Evolutionary conservation across 768 basidiomycete genomes (phyloP), one percentile per base, ranked within the genome.

Genomic region (Fomitopsis pulvina): DNA sequence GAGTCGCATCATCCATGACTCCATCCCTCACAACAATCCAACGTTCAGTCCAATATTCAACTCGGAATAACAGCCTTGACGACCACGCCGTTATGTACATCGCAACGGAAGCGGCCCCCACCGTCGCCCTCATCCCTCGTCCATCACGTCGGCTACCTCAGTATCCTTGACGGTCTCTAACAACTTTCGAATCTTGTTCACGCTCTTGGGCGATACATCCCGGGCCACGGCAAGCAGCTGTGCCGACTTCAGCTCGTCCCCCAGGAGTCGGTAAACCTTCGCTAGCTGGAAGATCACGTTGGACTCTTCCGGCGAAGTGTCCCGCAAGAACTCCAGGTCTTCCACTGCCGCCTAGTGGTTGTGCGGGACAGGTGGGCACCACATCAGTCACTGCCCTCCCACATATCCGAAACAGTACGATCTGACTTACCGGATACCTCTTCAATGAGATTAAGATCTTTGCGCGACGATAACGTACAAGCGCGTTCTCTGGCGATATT

Each of bases 201-300:
- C 69, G 63, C 87, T 87, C 71, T 95, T 92, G 37, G 96, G 95
- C 41, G 95, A 88, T 51, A 97, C 79, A 64, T 99, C 96, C 54
- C 93, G 83, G 57, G 93, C 96, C 32, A 86, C 76, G 26, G 92
- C 90, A 53, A 99, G 85, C 68, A 84, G 76, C 53, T 87, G 83
- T 50, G 89, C 87, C 43, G 92, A 84, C 67, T 88, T 85, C 18
- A 78, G 74, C 56, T 81, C 79, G 67, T 92, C 76, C 29, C 91
- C 91, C 48, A 87, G 68, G 57, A 88, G 73, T 41, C 90, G 81
- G 63, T 96, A 97, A 52, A 87, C 85, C 70, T 87, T 88, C 24
- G 93, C 96, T 16, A 99, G 80, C 68, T 97, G 85, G 79, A 96
- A 96, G 52, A 94, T 81, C 50, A 98, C 89, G 70, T 97, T 97